Base-by-base conservation (phyloP, 73 alveolate genomes). In the Tetrahymena thermophila region DNA sequence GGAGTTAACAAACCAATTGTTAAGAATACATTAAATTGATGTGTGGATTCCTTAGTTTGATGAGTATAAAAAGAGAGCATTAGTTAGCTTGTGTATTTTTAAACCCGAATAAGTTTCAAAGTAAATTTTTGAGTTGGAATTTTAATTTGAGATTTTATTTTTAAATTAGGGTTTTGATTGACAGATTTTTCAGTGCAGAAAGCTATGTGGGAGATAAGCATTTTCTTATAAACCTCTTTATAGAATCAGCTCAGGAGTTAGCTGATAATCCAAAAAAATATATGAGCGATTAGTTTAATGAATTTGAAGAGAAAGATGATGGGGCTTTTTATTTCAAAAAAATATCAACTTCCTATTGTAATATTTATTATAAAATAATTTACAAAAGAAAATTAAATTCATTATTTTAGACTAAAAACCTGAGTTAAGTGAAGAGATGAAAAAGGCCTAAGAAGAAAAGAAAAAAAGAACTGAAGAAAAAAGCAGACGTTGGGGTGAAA, bases 401-500 rank as follows among this genome's bases (percentile, higher is more conserved):
- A 50, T 11, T 71, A 71, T 28, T 28, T 71, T 25, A 71, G 89
- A 71, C 37, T 23, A 71, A 71, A 71, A 71, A 8, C 89, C 89
- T 71, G 89, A 71, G 31, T 28, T 71, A 8, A 71, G 89, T 71
- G 89, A 71, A 71, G 89, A 71, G 3, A 71, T 71, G 89, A 71
- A 71, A 71, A 71, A 71, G 11, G 89, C 37, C 4, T 19, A 23
- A 13, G 89, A 71, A 25, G 89, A 71, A 71, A 71, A 71, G 89
- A 71, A 71, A 31, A 71, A 71, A 31, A 71, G 89, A 71, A 19
- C 89, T 25, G 89, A 71, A 25, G 89, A 71, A 31, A 71, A 71
- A 71, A 71, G 89, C 31, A 71, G 89, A 19, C 89, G 89, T 71
- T 71, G 89, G 89, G 89, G 89, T 71, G 89, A 71, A n/a, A 71